Base-by-base conservation (phyloP, 2,329 filamentous ascomycete species). In the Pyricularia pennisetigena region DNA sequence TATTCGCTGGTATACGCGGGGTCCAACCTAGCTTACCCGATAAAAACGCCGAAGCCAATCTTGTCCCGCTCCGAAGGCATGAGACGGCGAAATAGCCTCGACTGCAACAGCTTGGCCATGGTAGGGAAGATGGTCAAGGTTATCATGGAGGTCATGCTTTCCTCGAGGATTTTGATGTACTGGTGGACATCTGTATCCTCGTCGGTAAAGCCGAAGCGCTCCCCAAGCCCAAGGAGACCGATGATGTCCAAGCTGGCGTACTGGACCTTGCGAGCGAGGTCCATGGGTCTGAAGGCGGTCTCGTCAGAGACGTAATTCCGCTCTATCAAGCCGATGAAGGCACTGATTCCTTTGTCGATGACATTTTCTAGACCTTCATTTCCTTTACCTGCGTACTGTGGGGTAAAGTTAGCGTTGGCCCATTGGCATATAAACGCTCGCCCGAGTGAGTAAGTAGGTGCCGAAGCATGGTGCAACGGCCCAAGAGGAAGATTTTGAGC, bases 161-260 rank as follows among this genome's bases (percentile, higher is more conserved):
- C 77, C 16, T 70, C 69, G 78, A 69, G 72, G 59, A 73, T 72
- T 65, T 71, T 69, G 49, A 83, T 80, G 72, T 83, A 84, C 61
- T 76, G 77, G 68, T 80, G 80, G 1, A 79, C 73, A 69, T 86
- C 83, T 6, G 74, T 72, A 72, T 86, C 81, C 20, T 76, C 70
- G 7, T 79, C 76, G 4, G 84, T 73, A 71, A 81, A 83, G 10
- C 82, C 82, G 66, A 85, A 82, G 4, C 78, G 74, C 64, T 79
- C 73, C 61, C 84, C 84, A 30, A 86, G 82, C 0, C 81, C 82
- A 14, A 87, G 72, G 3, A 79, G 78, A 28, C 79, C 82, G 69
- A 87, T 85, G 57, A 86, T 82, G 70, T 87, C 85, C 3, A 86
- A 75, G 0, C 84, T 85, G 64, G 86, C 81, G 75, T 79, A 86